These are phyloP conservation scores for Bonnemaisonia californica DNA, from an alignment of 31 red algal genomes.

Conservation along the genomic window DNA sequence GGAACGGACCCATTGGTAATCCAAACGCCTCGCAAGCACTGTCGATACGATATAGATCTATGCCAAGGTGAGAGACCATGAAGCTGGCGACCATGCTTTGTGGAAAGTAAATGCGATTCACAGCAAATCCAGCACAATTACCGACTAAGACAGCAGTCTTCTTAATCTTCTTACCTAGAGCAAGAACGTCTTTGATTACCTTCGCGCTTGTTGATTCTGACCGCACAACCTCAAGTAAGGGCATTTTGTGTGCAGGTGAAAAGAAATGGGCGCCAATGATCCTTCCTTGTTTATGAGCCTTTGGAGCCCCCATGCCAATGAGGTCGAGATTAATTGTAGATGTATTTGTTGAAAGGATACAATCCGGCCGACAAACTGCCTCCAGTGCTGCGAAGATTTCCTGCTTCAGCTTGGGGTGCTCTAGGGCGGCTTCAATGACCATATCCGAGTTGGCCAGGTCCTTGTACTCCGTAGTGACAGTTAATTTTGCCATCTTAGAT, in stretches of 20 bases:
- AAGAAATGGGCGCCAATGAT: constrained; percentile 98
- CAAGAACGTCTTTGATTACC: constrained; percentile 78
- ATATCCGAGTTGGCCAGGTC: constrained; percentile 69
- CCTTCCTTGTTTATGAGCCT: constrained; percentile 62
- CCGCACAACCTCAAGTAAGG: constrained; percentile 94
- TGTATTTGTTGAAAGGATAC: constrained; percentile 97
- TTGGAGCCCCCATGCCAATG: constrained; percentile 78
- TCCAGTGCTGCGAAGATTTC: constrained; percentile 87
- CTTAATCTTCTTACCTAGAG: constrained; percentile 85
- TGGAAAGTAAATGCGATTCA: constrained; percentile 95
- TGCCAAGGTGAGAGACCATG: constrained; percentile 55
- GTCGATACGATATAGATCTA: constrained; percentile 93
- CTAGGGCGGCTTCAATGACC: constrained; percentile 95
- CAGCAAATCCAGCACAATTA: constrained; percentile 97
- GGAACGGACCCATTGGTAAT: constrained; percentile 96
- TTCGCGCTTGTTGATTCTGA: constrained; percentile 66
- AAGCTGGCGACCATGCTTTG: constrained; percentile 88
- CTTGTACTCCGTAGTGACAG: constrained; percentile 68
- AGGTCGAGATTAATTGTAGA: constrained; percentile 93
- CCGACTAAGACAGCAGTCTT: constrained; percentile 95
- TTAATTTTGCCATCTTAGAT: constrained; percentile 34
- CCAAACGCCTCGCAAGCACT: constrained; percentile 86
- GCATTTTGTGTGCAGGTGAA: constrained; percentile 96
- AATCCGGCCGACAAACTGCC: constrained; percentile 51
- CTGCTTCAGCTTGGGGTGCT: constrained; percentile 89